These are phyloP conservation scores for Citeromyces hawaiiensis DNA, from an alignment of 1,139 yeast genomes.

Conservation along the genomic window DNA sequence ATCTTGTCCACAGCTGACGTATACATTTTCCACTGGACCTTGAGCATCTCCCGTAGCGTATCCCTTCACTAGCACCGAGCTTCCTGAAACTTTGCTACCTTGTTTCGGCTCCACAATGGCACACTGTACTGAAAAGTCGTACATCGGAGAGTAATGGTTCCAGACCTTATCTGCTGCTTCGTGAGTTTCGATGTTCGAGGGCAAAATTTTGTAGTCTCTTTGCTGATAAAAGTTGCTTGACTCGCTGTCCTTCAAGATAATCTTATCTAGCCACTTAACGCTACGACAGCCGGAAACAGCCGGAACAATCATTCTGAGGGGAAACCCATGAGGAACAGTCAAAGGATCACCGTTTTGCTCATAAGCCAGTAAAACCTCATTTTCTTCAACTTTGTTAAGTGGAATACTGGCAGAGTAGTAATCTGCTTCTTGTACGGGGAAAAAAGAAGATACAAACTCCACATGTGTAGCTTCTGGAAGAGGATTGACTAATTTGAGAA, in stretches of 20 bases:
- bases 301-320: not conserved
- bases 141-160: not conserved
- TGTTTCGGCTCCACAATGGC: not conserved
- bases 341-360: not conserved
- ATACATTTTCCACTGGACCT: not conserved
- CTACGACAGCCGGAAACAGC: not conserved
- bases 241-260: not conserved
- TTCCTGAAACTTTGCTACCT: not conserved
- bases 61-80: not conserved
- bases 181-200: not conserved
- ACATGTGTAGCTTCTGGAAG: not conserved
- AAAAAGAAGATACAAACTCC: not conserved
- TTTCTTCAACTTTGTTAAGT: not conserved
- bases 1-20: not conserved
- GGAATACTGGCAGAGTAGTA: constrained; percentile 1
- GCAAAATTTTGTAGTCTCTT: not conserved
- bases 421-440: not conserved
- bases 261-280: not conserved
- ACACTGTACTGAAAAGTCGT: not conserved
- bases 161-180: not conserved
- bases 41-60: not conserved
- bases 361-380: not conserved
- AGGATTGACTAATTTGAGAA: not conserved
- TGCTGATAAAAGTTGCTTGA: not conserved
- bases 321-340: not conserved